Evolutionary conservation across 2,329 filamentous ascomycete genomes (phyloP).

Genomic region (Huntiella savannae): DNA sequence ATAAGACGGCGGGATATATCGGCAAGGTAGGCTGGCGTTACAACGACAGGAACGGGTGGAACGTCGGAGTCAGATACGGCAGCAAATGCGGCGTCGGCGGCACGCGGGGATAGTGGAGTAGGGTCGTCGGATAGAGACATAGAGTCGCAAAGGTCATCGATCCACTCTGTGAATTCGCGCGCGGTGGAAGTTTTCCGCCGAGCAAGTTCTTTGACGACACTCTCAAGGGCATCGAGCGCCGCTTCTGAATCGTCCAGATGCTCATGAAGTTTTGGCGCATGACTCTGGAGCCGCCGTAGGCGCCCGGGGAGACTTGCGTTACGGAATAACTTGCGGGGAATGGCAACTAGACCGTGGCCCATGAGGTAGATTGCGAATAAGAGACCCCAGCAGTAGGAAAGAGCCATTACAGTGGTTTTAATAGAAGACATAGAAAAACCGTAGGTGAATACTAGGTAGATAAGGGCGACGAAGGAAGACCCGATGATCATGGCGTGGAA

Average conservation of each 20-base stretch:
- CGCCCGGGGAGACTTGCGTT: slow-evolving; percentile 59
- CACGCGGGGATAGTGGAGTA: slow-evolving; percentile 19
- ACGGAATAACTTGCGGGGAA: slow-evolving; percentile 64
- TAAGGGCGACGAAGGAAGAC: slow-evolving; percentile 48
- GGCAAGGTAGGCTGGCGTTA: slow-evolving; percentile 84
- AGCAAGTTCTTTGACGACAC: slow-evolving; percentile 59
- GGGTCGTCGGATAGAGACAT: slow-evolving; percentile 45
- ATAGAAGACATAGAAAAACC: slow-evolving; percentile 53
- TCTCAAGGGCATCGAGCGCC: slow-evolving; percentile 62
- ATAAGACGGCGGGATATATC: slow-evolving; percentile 69
- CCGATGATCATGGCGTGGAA: slow-evolving; percentile 70
- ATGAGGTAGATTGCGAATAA: slow-evolving; percentile 88
- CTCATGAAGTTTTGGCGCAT: slow-evolving; percentile 69
- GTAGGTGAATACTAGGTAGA: slow-evolving; percentile 69
- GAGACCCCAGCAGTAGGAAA: slow-evolving; percentile 87
- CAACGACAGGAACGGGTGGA: slow-evolving; percentile 51
- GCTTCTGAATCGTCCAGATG: slow-evolving; percentile 70
- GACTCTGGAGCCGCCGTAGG: slow-evolving; percentile 54
- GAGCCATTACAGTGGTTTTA: slow-evolving; percentile 75
- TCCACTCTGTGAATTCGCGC: slow-evolving; percentile 71
- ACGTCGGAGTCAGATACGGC: slow-evolving; percentile 21
- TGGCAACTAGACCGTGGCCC: slow-evolving; percentile 87
- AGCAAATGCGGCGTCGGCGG: slow-evolving; percentile 21
- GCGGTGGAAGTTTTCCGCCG: slow-evolving; percentile 59
- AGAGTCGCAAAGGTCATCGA: slow-evolving; percentile 76